Evolutionary conservation across 306 rosid genomes (phyloP).

Genomic region (Castanea mollissima): DNA sequence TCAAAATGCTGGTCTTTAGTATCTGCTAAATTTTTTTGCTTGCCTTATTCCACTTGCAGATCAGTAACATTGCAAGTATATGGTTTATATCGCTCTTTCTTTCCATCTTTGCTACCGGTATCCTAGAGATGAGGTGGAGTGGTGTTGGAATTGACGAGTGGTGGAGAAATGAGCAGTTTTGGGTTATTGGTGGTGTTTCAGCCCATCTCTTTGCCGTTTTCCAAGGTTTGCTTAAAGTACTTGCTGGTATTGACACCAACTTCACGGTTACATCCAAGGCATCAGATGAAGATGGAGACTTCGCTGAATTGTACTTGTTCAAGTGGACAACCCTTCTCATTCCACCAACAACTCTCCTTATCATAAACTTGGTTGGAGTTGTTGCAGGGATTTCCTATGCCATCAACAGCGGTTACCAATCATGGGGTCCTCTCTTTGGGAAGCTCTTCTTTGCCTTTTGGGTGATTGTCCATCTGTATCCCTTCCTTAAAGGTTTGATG

Average conservation of each 20-base stretch:
- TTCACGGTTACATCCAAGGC: constrained; percentile 99
- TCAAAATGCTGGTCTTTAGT: neutral
- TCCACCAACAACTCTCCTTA: constrained; percentile 90
- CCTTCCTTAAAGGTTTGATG: constrained; percentile 99
- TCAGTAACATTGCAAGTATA: constrained; percentile 92
- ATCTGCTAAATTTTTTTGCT: constrained; percentile 9
- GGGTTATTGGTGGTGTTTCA: constrained; percentile 99
- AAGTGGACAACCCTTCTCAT: constrained; percentile 99
- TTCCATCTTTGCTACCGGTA: constrained; percentile 94
- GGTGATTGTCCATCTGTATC: constrained; percentile 94
- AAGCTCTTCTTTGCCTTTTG: constrained; percentile 98
- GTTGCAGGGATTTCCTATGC: constrained; percentile 95
- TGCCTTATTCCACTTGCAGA: constrained; percentile 47
- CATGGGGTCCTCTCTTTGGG: constrained; percentile 97
- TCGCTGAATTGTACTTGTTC: constrained; percentile 81
- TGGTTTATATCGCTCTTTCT: constrained; percentile 98
- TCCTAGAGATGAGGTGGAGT: constrained; percentile 99
- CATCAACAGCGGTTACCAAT: constrained; percentile 91
- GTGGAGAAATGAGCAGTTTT: constrained; percentile 99
- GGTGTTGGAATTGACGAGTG: constrained; percentile 96
- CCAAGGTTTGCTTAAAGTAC: constrained; percentile 96
- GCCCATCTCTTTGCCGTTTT: constrained; percentile 87
- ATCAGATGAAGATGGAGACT: constrained; percentile 91
- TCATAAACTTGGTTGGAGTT: constrained; percentile 87
- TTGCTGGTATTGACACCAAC: constrained; percentile 94